These are phyloP conservation scores for Sugiyamaella floridensis DNA, from an alignment of 805 yeast genomes.

Conservation along the genomic window DNA sequence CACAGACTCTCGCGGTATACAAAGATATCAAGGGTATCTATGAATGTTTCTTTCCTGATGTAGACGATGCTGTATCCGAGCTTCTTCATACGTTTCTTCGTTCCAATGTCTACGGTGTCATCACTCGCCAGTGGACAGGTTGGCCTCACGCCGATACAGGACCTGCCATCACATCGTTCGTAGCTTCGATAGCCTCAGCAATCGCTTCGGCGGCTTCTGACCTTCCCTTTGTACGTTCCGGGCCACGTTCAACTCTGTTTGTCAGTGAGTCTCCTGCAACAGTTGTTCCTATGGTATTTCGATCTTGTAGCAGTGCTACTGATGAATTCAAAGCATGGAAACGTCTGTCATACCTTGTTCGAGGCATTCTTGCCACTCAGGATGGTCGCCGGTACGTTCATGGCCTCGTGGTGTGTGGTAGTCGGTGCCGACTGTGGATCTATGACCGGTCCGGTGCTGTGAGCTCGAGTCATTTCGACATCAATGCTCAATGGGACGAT, in stretches of 20 bases:
- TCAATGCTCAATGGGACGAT: constrained; percentile 2
- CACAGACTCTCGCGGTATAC: background rate
- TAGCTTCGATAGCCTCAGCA: background rate
- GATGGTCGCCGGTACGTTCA: constrained; percentile 1
- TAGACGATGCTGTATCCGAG: background rate
- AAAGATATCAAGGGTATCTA: constrained; percentile 1
- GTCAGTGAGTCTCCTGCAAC: constrained; percentile 1
- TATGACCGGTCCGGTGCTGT: constrained; percentile 8
- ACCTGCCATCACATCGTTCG: background rate
- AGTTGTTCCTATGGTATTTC: constrained; percentile 1
- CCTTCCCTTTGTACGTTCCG: background rate
- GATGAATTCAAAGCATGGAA: constrained; percentile 2
- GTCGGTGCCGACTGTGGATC: constrained; percentile 3
- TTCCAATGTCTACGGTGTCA: background rate
- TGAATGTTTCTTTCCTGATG: constrained; percentile 1
- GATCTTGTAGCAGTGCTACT: background rate
- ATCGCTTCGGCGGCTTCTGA: background rate
- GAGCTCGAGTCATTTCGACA: constrained; percentile 1
- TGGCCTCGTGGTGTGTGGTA: constrained; percentile 3
- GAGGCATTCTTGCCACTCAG: constrained; percentile 1
- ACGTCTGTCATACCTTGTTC: background rate
- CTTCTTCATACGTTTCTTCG: background rate
- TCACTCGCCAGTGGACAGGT: background rate
- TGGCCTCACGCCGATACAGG: background rate
- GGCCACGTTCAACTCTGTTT: background rate